Conservation (phyloP, 2,329 filamentous ascomycete genomes). For the Trichoderma harzianum region DNA sequence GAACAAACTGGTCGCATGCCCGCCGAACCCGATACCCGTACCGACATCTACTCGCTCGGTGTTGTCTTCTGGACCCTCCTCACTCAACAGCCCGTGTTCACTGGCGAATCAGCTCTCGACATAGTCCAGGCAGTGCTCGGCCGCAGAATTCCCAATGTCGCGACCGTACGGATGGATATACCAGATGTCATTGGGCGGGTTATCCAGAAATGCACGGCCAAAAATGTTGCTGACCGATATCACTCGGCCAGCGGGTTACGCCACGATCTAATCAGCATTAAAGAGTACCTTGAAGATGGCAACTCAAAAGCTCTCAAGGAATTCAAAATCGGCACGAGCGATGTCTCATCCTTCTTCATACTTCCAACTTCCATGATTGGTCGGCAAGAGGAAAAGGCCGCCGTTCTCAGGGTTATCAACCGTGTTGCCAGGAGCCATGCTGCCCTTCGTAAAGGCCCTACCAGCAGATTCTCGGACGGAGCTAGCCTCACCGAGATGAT, state of each 20-base stretch:
- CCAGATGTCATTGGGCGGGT: slow-evolving; percentile 79
- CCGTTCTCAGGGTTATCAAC: slow-evolving; percentile 71
- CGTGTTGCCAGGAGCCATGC: slow-evolving; percentile 66
- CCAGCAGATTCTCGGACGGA: slow-evolving; percentile 49
- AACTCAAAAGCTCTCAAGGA: slow-evolving; percentile 67
- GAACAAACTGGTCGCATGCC: slow-evolving; percentile 94
- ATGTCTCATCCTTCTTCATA: slow-evolving; percentile 90
- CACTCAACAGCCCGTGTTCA: slow-evolving; percentile 75
- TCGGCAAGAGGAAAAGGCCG: slow-evolving; percentile 66
- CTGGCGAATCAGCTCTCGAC: slow-evolving; percentile 76
- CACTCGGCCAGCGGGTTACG: slow-evolving; percentile 85
- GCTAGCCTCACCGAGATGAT: slow-evolving; percentile 42
- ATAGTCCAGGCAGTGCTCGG: slow-evolving; percentile 87
- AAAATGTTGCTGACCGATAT: slow-evolving; percentile 82
- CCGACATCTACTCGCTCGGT: slow-evolving; percentile 90
- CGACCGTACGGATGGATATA: slow-evolving; percentile 74
- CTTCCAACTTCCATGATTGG: slow-evolving; percentile 80
- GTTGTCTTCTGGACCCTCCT: slow-evolving; percentile 85
- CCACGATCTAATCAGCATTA: slow-evolving; percentile 72
- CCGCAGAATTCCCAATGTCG: slow-evolving; percentile 72
- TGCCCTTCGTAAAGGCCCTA: slow-evolving; percentile 40
- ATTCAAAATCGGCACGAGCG: slow-evolving; percentile 75
- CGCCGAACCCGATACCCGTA: slow-evolving; percentile 84
- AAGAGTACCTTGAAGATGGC: slow-evolving; percentile 70
- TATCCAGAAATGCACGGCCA: slow-evolving; percentile 89